phyloP scores from a whole-genome alignment of 352 stramenopile genomes.

The Thraustotheca clavata region DNA sequence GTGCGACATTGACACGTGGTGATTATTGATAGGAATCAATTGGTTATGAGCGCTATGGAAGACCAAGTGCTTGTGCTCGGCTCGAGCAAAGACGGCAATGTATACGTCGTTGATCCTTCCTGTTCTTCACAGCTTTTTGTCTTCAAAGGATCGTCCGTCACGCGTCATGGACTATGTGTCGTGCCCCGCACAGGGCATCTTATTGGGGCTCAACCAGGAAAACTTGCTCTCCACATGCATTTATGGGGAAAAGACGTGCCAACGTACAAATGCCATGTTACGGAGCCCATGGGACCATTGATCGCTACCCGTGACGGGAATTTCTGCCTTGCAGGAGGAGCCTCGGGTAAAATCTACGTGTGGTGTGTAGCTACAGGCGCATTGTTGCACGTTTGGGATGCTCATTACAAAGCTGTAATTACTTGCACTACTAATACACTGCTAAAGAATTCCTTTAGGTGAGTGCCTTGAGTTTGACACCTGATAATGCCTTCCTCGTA shows the following conservation, averaged over 20 bases:
- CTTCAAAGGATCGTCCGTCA: conserved; percentile 60
- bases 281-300: conserved; percentile 60
- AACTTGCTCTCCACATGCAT: conserved; percentile 54
- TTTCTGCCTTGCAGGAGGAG: conserved; percentile 58
- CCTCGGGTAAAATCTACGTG: conserved; percentile 79
- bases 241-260: conserved; percentile 63
- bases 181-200: conserved; percentile 61
- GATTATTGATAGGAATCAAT: too few relatives aligned
- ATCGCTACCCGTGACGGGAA: conserved; percentile 53
- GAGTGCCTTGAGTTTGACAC: conserved; percentile 49
- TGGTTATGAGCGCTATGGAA: too few relatives aligned
- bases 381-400: conserved; percentile 71
- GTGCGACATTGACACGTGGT: too few relatives aligned
- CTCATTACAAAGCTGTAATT: conserved; percentile 73
- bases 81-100: conserved; percentile 57
- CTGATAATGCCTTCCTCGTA: conserved; percentile 68
- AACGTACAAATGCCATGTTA: conserved; percentile 61
- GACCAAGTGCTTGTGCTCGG: conserved; percentile 59
- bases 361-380: conserved; percentile 79
- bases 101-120: conserved; percentile 48
- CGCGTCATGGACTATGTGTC: conserved; percentile 39
- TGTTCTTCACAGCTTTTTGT: conserved; percentile 56
- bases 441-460: conserved; percentile 24
- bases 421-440: background rate
- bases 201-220: conserved; percentile 54